These are phyloP conservation scores for Cutaneotrichosporon sp. DNA, from an alignment of 1,284 basidiomycete species.

Conservation along the genomic window DNA sequence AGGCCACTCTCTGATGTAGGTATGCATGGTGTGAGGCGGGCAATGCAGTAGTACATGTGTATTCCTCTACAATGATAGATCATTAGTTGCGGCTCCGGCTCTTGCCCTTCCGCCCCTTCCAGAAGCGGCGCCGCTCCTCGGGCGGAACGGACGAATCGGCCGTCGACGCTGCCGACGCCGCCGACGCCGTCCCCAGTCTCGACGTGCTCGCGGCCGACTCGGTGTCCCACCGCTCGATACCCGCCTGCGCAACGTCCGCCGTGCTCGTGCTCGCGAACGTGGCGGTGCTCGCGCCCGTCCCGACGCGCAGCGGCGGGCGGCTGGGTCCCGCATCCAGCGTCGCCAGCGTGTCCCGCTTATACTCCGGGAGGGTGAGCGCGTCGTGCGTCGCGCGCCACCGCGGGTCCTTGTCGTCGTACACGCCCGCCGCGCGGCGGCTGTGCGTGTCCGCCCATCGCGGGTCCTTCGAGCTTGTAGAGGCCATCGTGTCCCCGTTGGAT, in stretches of 20 bases:
- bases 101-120: not conserved
- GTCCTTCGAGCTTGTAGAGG: not conserved
- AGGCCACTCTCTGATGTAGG: slow-evolving; percentile 54
- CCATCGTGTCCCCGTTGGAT: no score
- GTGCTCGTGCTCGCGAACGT: slow-evolving; percentile 3
- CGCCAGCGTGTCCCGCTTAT: not conserved
- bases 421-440: not conserved
- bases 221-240: slow-evolving; percentile 7
- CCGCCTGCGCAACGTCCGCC: slow-evolving; percentile 7
- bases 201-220: not conserved
- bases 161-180: not conserved
- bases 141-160: not conserved
- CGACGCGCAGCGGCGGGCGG: not conserved
- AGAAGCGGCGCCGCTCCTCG: not conserved
- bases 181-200: not conserved
- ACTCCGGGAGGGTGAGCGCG: not conserved
- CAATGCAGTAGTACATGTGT: no score
- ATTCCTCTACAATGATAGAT: no score
- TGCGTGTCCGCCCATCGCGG: not conserved
- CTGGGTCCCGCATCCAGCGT: not conserved
- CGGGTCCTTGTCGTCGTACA: slow-evolving; percentile 41
- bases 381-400: not conserved
- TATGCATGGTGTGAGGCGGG: slow-evolving; percentile 6
- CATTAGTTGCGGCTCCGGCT: not conserved
- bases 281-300: not conserved